A percentile compares a stretch with the other conserved stretches of the same genome.
Conservation (phyloP, 805 yeast species). For the Pichia cephalocereana region DNA sequence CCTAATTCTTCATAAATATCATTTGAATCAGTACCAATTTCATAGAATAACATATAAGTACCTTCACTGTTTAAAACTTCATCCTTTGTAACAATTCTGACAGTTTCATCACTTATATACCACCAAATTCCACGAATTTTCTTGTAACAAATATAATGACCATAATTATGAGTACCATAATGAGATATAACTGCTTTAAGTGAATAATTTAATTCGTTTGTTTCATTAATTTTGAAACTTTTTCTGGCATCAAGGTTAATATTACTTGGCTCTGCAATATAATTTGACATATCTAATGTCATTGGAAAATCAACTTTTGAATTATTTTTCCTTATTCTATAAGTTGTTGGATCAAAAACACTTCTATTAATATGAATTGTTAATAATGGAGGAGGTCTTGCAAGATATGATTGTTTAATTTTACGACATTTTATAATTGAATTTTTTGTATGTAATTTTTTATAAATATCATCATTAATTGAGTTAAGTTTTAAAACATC, state of each 20-base stretch:
- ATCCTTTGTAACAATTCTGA: constrained; percentile 66
- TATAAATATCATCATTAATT: constrained; percentile 73
- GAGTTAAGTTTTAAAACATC: constrained; percentile 53
- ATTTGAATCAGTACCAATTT: constrained; percentile 5
- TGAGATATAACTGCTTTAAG: constrained; percentile 85
- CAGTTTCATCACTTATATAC: constrained; percentile 88
- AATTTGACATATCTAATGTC: constrained; percentile 56
- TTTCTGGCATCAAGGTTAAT: constrained; percentile 73
- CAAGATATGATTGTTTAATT: constrained; percentile 71
- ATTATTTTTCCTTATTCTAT: constrained; percentile 73
- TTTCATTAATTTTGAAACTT: constrained; percentile 35
- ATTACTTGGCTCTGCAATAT: constrained; percentile 58
- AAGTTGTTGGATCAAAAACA: constrained; percentile 82
- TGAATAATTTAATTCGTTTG: constrained; percentile 41
- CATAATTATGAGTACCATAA: constrained; percentile 93
- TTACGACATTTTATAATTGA: constrained; percentile 69
- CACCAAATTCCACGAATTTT: constrained; percentile 84
- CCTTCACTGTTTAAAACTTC: constrained; percentile 81
- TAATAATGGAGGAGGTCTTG: constrained; percentile 75
- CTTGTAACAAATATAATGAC: constrained; percentile 91
- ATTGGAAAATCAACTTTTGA: constrained; percentile 74
- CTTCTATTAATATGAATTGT: constrained; percentile 88
- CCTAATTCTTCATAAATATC: constrained; percentile 1
- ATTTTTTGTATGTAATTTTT: constrained; percentile 61
- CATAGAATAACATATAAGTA: constrained; percentile 89